Evolutionary conservation across 805 yeast species (phyloP), one percentile per base, ranked within the genome.

Genomic region (Wickerhamomyces hampshirensis): DNA sequence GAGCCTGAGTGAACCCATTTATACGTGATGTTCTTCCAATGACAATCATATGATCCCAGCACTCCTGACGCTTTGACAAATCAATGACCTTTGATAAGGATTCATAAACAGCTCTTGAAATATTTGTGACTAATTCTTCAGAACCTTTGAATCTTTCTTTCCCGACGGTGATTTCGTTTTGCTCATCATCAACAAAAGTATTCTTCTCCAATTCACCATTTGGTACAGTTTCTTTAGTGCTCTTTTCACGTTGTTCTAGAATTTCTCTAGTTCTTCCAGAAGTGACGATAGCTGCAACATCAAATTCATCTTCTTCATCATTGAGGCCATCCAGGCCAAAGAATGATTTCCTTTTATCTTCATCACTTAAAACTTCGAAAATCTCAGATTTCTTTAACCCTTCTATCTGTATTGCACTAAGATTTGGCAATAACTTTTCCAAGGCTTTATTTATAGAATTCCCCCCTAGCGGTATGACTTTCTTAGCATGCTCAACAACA

Each of bases 91-190:
- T 66, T n/a, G 58, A 50, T 35, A 86, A 59, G 0, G 77, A 65
- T 19, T 63, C 59, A 32, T 75, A 76, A 2, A 85, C 69, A 3
- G 72, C 70, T 14, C 61, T 63, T 4, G 83, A 70, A 15, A 91
- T 68, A 16, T 55, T 53, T 5, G 61, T 65, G 23, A 91, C 69
- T 35, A 91, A 68, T 16, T 62, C 67, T 31, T 72, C 77, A 26
- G 83, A 66, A 1, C 97, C 98, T 55, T 75, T 80, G 60, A 91
- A 91, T 50, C 98, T 70, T 63, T 88, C 95, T 42, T 80, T 84
- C 3, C 98, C 98, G n/a, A 91, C 77, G 6, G 65, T 65, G n/a
- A 84, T 55, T 37, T 63, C 63, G 33, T 71, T 64, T 4, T 85
- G 83, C 5, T 59, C 51, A 8, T 70, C 59, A 59, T 84, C 95